A percentile compares a stretch with the other conserved stretches of the same genome.
These are phyloP conservation scores for Pseudevernia furfuracea DNA, from an alignment of 495 filamentous ascomycete species.

Conservation along the genomic window DNA sequence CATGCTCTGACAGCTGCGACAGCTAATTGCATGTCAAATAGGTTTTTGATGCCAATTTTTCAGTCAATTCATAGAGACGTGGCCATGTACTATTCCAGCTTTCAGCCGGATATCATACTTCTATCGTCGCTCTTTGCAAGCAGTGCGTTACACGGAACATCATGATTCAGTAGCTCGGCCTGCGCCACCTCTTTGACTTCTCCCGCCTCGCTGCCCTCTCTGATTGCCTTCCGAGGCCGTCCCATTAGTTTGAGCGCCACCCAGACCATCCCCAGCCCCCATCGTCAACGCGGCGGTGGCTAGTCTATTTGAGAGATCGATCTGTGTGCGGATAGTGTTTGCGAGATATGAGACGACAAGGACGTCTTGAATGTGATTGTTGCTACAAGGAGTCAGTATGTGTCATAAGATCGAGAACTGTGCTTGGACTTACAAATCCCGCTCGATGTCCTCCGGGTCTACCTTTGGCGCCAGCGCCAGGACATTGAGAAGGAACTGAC, in stretches of 20 bases:
- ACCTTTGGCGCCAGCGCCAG: slow-evolving; percentile 91
- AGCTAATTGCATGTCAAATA: background rate
- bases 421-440: slow-evolving; percentile 65
- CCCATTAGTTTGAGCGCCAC: slow-evolving; percentile 23
- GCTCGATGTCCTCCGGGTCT: slow-evolving; percentile 75
- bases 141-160: slow-evolving; percentile 5
- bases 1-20: background rate
- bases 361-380: slow-evolving; percentile 98
- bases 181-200: slow-evolving; percentile 29
- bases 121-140: slow-evolving; percentile 7
- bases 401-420: background rate
- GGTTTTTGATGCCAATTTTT: background rate
- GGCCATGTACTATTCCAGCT: background rate
- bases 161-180: slow-evolving; percentile 12
- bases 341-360: slow-evolving; percentile 93
- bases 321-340: slow-evolving; percentile 98
- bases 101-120: slow-evolving; percentile 15
- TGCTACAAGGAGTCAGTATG: slow-evolving; percentile 43
- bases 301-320: slow-evolving; percentile 89
- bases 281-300: slow-evolving; percentile 74
- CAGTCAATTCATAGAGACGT: background rate
- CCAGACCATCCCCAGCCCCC: slow-evolving; percentile 42
- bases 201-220: slow-evolving; percentile 44
- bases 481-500: slow-evolving; percentile 88
- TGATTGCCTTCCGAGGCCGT: slow-evolving; percentile 36